Base-by-base conservation (phyloP, 2,329 filamentous ascomycete species). In the Venturia nashicola region DNA sequence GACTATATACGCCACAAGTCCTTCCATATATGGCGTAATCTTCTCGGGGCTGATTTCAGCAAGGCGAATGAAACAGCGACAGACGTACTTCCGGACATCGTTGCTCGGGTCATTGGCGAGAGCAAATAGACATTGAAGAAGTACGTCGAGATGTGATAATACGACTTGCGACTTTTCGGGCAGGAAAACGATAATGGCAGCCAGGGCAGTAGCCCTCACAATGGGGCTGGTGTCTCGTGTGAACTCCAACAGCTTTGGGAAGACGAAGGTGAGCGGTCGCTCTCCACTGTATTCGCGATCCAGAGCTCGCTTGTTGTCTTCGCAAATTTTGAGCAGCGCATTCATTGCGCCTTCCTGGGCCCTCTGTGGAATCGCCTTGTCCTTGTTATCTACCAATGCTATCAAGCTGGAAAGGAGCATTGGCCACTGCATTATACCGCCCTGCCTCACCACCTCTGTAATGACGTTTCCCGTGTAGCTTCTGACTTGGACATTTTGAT, bases 321-420 rank as follows among this genome's bases (percentile, higher is more conserved):
- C 94, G 76, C 94, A 99, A 66, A 99, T 92, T 80, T 97, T 97
- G 73, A 88, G 80, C 75, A 99, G 81, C 59, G 94, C 92, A 60
- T 89, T 86, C 89, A 97, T 96, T 69, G 91, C 92, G 66, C 92
- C 92, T 74, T 99, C 93, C 72, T 97, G 91, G 14, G 88, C 86
- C 71, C 90, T 83, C 54, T 82, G 78, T 7, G 90, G 79, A 27
- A 86, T 79, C 67, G 87, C 85, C 48, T 89, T 87, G 57, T 79
- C 80, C 64, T 85, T 77, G 74, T 96, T 95, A 68, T 84, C 83
- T 66, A 96, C 84, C 75, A 96, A 82, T 64, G 85, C 81, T 68
- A 97, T 77, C 23, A 99, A 81, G 69, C 96, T 88, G 60, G 91
- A 87, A 42, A 99, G 81, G 65, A 97, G 80, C 72, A 96, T 89